Conservation (phyloP, 129 eudicot species). For the Apium graveolens region DNA sequence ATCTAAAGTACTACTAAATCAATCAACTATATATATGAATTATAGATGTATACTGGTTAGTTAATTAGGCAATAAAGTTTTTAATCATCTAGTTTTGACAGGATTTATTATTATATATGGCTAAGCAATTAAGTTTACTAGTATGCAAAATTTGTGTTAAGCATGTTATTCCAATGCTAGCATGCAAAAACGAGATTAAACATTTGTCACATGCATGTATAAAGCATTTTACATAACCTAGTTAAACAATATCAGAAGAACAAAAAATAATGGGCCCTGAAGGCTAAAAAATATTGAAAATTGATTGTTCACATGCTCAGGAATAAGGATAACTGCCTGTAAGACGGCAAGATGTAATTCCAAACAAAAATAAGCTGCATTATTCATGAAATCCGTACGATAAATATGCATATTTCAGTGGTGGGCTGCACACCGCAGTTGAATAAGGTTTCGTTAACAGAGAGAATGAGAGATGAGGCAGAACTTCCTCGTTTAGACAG, state of each 20-base stretch:
- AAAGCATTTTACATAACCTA: not conserved
- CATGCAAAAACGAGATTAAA: slow-evolving; percentile 4
- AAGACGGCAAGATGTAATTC: not conserved
- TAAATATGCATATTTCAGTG: not conserved
- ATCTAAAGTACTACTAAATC: too few species aligned
- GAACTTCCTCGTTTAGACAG: not conserved
- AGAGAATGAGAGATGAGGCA: not conserved
- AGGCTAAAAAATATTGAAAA: too few species aligned
- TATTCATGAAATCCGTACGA: not conserved
- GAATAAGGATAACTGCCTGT: not conserved
- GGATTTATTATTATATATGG: not conserved
- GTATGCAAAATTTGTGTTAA: slow-evolving; percentile 7
- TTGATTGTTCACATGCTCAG: not conserved
- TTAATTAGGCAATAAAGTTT: not conserved
- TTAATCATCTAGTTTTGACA: not conserved
- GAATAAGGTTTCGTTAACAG: not conserved
- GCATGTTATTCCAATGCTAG: not conserved
- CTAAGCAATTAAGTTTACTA: not conserved
- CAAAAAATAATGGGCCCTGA: not conserved
- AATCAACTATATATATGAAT: too few species aligned
- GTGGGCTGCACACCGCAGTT: slow-evolving; percentile 14
- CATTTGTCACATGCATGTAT: slow-evolving; percentile 8
- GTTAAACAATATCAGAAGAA: not conserved
- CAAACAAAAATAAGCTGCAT: not conserved
- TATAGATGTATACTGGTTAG: not conserved